These are phyloP conservation scores for Didymella lethalis DNA, from an alignment of 2,329 filamentous ascomycete genomes.

Conservation along the genomic window DNA sequence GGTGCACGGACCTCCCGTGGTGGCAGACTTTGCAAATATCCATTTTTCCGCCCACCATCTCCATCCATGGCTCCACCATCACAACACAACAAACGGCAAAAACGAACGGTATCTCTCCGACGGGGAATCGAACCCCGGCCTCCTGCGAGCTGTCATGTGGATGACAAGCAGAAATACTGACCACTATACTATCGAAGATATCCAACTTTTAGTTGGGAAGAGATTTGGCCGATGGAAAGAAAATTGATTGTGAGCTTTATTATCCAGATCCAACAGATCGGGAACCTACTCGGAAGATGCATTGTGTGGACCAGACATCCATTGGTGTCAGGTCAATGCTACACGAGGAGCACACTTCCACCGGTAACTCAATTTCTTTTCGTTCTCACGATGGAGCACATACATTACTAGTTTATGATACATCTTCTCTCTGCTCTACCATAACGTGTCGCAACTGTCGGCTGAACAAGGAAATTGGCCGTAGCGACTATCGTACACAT, in stretches of 20 bases:
- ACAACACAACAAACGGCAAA: not conserved
- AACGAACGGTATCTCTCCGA: conserved; percentile 16
- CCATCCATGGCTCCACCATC: not conserved
- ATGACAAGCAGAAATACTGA: conserved; percentile 24
- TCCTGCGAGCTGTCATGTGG: conserved; percentile 19
- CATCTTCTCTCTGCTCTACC: too few species aligned
- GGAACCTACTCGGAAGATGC: not conserved
- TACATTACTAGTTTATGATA: too few species aligned
- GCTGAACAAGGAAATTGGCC: too few species aligned
- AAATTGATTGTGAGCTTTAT: not conserved
- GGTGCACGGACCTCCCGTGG: not conserved
- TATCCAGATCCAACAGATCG: not conserved
- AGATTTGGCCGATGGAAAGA: not conserved
- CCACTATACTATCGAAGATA: conserved; percentile 24
- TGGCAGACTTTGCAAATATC: not conserved
- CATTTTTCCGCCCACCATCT: not conserved
- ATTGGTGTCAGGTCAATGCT: not conserved
- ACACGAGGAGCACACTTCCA: not conserved
- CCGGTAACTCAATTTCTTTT: too few species aligned
- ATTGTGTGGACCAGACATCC: not conserved
- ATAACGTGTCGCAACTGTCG: too few species aligned
- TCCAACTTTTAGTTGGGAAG: conserved; percentile 7
- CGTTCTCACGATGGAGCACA: too few species aligned
- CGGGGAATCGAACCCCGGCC: conserved; percentile 24
- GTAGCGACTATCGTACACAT: too few species aligned